Conservation (phyloP, 2,329 filamentous ascomycete genomes). For the Microthyrium microscopicum region DNA sequence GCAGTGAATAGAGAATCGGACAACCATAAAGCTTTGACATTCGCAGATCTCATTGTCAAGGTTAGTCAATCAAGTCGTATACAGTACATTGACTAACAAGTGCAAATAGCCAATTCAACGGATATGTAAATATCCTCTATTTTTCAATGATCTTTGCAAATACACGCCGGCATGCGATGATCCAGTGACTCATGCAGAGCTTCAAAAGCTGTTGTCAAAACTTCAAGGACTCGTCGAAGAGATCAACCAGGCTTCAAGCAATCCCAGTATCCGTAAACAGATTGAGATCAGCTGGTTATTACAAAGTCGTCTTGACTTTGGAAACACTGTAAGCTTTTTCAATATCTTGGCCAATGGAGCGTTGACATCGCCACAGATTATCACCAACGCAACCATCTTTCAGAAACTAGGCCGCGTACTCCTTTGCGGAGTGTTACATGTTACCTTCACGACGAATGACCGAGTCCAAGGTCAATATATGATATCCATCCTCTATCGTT, state of each 20-base stretch:
- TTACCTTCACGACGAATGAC: slow-evolving; percentile 60
- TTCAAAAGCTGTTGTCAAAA: slow-evolving; percentile 55
- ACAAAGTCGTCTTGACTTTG: slow-evolving; percentile 64
- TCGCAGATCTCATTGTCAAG: slow-evolving; percentile 83
- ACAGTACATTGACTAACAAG: neutral
- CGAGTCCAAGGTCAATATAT: slow-evolving; percentile 63
- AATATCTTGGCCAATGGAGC: neutral
- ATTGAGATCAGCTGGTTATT: slow-evolving; percentile 74
- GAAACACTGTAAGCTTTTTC: slow-evolving; percentile 43
- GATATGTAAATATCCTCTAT: slow-evolving; percentile 75
- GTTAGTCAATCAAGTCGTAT: slow-evolving; percentile 27
- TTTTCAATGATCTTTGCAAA: slow-evolving; percentile 71
- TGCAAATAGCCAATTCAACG: slow-evolving; percentile 84
- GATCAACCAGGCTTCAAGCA: slow-evolving; percentile 73
- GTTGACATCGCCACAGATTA: slow-evolving; percentile 9
- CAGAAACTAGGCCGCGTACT: slow-evolving; percentile 64
- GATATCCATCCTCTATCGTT: slow-evolving; percentile 68
- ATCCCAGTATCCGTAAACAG: slow-evolving; percentile 48
- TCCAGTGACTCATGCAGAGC: slow-evolving; percentile 62
- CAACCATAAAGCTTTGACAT: slow-evolving; percentile 59
- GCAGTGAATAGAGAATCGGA: slow-evolving; percentile 46
- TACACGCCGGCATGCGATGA: slow-evolving; percentile 74
- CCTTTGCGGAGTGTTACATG: slow-evolving; percentile 68
- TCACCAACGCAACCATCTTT: slow-evolving; percentile 33
- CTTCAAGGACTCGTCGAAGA: slow-evolving; percentile 59